A percentile compares a stretch with the other conserved stretches of the same genome.
Evolutionary conservation across 2,329 filamentous ascomycete species (phyloP).

Genomic region (Curvularia sp.): DNA sequence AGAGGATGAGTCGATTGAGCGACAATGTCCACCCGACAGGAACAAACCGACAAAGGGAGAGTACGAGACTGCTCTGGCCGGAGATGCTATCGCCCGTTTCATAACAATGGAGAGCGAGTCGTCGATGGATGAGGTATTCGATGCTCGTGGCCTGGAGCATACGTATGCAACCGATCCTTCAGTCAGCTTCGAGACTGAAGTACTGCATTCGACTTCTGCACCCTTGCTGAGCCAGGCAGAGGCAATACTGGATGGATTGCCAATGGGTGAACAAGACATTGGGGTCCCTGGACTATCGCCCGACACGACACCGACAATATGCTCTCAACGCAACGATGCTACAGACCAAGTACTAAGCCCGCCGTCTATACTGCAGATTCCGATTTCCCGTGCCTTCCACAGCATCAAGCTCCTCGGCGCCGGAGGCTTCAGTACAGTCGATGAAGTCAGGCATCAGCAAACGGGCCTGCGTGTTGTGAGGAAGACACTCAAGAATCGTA

Average conservation of each 20-base stretch:
- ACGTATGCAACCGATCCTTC: not conserved
- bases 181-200: not conserved
- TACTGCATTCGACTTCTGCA: not conserved
- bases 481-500: conserved; percentile 50
- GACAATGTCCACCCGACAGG: conserved; percentile 20
- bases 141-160: conserved; percentile 4
- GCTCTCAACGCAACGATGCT: not conserved
- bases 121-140: not conserved
- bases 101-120: conserved; percentile 5
- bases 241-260: not conserved
- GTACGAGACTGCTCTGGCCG: conserved; percentile 39
- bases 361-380: conserved; percentile 10
- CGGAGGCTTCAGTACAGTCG: conserved; percentile 50
- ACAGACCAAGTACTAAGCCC: not conserved
- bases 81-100: conserved; percentile 44
- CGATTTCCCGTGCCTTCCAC: conserved; percentile 38
- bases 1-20: conserved; percentile 2
- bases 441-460: conserved; percentile 47
- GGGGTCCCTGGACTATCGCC: not conserved
- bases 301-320: not conserved
- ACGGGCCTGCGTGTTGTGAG: conserved; percentile 45
- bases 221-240: not conserved
- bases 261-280: not conserved
- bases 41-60: conserved; percentile 30
- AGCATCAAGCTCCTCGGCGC: conserved; percentile 48